Percentiles rank a stretch among this genome's conserved stretches.
Evolutionary conservation across 306 rosid species (phyloP).

Genomic region (Canavalia ensiformis): DNA sequence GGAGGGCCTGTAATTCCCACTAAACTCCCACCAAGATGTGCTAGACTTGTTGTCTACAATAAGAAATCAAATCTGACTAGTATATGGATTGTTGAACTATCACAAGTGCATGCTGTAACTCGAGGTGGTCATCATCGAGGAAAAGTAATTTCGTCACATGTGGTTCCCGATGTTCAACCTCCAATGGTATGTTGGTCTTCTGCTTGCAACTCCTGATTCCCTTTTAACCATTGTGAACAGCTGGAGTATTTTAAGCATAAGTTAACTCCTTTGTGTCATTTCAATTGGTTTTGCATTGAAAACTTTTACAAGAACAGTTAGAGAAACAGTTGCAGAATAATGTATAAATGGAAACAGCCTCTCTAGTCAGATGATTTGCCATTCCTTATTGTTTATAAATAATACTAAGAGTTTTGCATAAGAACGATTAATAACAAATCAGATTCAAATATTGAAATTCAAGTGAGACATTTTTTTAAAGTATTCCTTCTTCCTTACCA

Average conservation of each 20-base stretch:
- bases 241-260: neutral
- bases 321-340: neutral
- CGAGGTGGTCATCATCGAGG: constrained; percentile 96
- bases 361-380: constrained; percentile 31
- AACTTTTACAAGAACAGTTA: neutral
- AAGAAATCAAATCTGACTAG: constrained; percentile 83
- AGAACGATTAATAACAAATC: neutral
- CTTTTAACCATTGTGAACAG: constrained; percentile 2
- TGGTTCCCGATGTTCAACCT: constrained; percentile 90
- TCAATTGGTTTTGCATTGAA: constrained; percentile 21
- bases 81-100: constrained; percentile 78
- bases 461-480: neutral
- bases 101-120: constrained; percentile 94
- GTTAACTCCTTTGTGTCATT: neutral
- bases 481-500: neutral
- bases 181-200: constrained; percentile 70
- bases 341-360: constrained; percentile 16
- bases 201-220: neutral
- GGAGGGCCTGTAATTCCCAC: constrained; percentile 84
- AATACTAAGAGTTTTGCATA: constrained; percentile 3
- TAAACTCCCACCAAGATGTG: constrained; percentile 92
- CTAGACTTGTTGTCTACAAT: constrained; percentile 86
- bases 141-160: constrained; percentile 79
- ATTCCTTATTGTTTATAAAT: constrained; percentile 37
- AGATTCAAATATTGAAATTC: constrained; percentile 28